Percentiles rank a stretch among this genome's conserved stretches.
These are phyloP conservation scores for Trichoderma breve DNA, from an alignment of 2,329 filamentous ascomycete species.

Conservation along the genomic window DNA sequence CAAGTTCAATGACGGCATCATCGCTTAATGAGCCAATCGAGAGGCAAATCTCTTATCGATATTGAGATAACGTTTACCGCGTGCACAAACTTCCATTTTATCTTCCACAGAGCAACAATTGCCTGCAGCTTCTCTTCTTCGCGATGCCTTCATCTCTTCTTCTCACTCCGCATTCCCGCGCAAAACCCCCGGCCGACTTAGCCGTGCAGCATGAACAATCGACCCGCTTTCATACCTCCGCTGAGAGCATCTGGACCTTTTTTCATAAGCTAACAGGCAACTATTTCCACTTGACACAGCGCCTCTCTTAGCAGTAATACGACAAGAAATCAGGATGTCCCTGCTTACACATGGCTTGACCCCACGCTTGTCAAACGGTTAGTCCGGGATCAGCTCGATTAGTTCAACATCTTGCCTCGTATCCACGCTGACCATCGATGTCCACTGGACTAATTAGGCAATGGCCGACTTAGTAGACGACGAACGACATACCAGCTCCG, in stretches of 20 bases:
- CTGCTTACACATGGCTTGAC: neutral
- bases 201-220: neutral
- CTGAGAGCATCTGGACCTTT: neutral
- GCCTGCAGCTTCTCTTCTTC: neutral
- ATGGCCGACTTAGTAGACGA: neutral
- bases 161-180: neutral
- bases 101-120: neutral
- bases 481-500: neutral
- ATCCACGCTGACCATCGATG: neutral
- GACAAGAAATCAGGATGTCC: neutral
- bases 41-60: neutral
- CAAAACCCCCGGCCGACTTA: neutral
- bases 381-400: neutral
- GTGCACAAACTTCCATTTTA: neutral
- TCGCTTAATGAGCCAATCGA: neutral
- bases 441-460: neutral
- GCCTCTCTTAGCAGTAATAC: neutral
- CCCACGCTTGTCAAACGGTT: neutral
- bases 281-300: neutral
- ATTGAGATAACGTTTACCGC: neutral
- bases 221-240: neutral
- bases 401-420: neutral
- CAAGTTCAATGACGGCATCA: neutral
- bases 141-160: neutral
- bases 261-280: neutral